A percentile compares a stretch with the other conserved stretches of the same genome.
These are phyloP conservation scores for Podospora pseudocomata DNA, from an alignment of 495 filamentous ascomycete genomes.

Conservation along the genomic window DNA sequence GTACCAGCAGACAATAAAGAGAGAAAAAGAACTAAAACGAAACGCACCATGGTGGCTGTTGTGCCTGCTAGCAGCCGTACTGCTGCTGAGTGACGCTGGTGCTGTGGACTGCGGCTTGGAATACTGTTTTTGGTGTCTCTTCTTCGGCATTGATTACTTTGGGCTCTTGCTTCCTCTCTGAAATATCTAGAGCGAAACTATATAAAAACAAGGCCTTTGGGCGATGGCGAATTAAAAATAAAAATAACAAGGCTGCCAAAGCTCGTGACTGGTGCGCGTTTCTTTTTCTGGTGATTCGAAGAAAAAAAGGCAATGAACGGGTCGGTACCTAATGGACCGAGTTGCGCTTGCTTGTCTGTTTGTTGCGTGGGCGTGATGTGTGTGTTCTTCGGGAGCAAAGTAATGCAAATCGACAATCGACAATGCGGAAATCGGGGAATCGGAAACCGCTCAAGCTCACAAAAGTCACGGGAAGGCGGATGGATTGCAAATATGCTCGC, in stretches of 20 bases:
- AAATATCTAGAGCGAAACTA: not conserved
- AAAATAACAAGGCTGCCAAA: not conserved
- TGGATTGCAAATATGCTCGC: not conserved
- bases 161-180: not conserved
- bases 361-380: not conserved
- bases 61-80: slow-evolving; percentile 18
- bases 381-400: not conserved
- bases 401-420: not conserved
- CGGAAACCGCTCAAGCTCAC: not conserved
- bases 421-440: not conserved
- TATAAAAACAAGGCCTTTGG: not conserved
- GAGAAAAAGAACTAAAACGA: not conserved
- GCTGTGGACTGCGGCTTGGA: slow-evolving; percentile 53
- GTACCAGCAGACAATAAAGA: not conserved
- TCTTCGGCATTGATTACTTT: slow-evolving; percentile 49
- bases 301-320: not conserved
- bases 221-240: not conserved
- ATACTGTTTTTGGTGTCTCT: slow-evolving; percentile 46
- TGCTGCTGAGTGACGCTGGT: slow-evolving; percentile 40
- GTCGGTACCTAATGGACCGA: not conserved
- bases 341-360: not conserved
- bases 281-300: not conserved
- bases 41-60: slow-evolving; percentile 12
- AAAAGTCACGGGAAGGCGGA: not conserved
- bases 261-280: not conserved